Conservation (phyloP, 75 land plant genomes). For the Cryptomeria japonica region DNA sequence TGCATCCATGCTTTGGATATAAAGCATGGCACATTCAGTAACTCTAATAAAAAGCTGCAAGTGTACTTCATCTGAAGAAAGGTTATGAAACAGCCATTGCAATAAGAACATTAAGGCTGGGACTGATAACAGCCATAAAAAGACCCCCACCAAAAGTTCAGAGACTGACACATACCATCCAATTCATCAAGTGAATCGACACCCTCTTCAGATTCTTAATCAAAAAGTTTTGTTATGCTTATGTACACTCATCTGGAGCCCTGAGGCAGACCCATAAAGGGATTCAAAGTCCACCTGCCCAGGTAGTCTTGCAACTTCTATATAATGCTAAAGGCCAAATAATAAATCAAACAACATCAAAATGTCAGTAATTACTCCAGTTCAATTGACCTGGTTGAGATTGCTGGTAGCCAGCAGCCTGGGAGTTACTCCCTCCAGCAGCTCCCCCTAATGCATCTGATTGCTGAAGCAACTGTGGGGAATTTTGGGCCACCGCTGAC, state of each 20-base stretch:
- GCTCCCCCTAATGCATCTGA: constrained; percentile 72
- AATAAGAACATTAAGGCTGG: neutral
- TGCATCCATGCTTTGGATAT: constrained; percentile 5
- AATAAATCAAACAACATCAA: constrained; percentile 1
- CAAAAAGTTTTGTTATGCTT: constrained; percentile 17
- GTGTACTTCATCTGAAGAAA: constrained; percentile 2
- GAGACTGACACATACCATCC: constrained; percentile 1
- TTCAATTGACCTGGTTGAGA: constrained; percentile 67
- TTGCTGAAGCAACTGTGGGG: constrained; percentile 82
- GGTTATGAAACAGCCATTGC: constrained; percentile 11
- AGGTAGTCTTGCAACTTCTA: constrained; percentile 8
- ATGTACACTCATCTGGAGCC: constrained; percentile 19
- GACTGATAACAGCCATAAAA: neutral
- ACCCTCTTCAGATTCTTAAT: constrained; percentile 2
- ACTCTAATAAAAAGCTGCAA: constrained; percentile 10
- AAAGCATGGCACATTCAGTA: constrained; percentile 4
- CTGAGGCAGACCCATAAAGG: constrained; percentile 17
- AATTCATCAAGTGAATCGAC: constrained; percentile 1
- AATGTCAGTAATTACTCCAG: constrained; percentile 54
- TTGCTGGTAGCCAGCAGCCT: constrained; percentile 69
- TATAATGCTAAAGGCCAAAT: neutral
- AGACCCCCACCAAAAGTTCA: neutral
- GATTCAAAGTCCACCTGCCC: constrained; percentile 1
- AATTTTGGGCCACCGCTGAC: constrained; percentile 44
- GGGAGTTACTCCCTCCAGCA: constrained; percentile 58